phyloP scores from a whole-genome alignment of 768 basidiomycete species.

The Auriscalpium microsporum region DNA sequence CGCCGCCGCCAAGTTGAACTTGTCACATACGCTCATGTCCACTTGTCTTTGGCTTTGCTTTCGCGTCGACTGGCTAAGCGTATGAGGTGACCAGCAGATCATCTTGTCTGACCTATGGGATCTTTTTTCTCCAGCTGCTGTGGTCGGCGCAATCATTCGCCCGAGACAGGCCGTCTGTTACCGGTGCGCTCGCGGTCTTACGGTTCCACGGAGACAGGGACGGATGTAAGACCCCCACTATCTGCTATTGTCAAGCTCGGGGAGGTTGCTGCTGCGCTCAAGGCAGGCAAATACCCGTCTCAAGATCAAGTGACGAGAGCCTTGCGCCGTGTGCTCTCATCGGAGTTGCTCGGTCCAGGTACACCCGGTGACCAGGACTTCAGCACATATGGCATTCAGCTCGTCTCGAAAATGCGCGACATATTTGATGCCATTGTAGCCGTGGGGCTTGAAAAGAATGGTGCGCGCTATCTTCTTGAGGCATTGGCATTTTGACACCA shows the following conservation, averaged over 20 bases:
- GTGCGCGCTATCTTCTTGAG: not conserved
- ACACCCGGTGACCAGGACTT: not conserved
- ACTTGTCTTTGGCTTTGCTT: too few species aligned
- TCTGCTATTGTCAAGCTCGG: not conserved
- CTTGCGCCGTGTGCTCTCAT: not conserved
- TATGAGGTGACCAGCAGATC: too few species aligned
- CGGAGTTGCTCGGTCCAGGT: not conserved
- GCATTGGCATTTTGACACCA: not conserved
- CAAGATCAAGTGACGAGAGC: not conserved
- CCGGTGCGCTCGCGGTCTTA: too few species aligned
- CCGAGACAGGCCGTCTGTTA: too few species aligned
- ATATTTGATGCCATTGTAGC: not conserved
- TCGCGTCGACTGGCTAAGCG: too few species aligned
- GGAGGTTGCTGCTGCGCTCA: not conserved
- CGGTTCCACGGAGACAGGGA: too few species aligned
- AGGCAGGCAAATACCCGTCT: not conserved
- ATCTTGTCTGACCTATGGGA: too few species aligned
- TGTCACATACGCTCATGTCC: too few species aligned
- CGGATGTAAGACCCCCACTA: too few species aligned
- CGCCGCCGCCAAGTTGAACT: too few species aligned
- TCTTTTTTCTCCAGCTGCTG: too few species aligned
- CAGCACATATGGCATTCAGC: not conserved
- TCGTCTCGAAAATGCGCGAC: not conserved
- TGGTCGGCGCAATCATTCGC: too few species aligned
- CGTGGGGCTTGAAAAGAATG: constrained; percentile 1